A percentile compares a stretch with the other conserved stretches of the same genome.
Evolutionary conservation across 2,329 filamentous ascomycete genomes (phyloP).

Genomic region (Orbilia javanica): DNA sequence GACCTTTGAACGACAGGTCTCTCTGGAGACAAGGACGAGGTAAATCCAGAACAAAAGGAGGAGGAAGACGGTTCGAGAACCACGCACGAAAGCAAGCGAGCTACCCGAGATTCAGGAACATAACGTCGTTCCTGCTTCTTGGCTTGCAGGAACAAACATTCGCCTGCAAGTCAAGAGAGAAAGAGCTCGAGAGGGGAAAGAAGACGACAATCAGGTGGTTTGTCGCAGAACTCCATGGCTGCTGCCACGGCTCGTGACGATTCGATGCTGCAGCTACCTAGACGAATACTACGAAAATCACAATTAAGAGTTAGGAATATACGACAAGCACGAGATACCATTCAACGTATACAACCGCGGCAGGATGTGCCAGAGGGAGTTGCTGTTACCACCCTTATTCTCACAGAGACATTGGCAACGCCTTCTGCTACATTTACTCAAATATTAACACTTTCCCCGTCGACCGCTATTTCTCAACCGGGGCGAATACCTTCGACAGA

Average conservation of each 20-base stretch:
- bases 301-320: slow-evolving; percentile 21
- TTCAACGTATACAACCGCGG: slow-evolving; percentile 31
- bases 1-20: slow-evolving; percentile 58
- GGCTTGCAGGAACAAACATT: slow-evolving; percentile 56
- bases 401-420: slow-evolving; percentile 46
- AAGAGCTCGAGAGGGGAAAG: slow-evolving; percentile 13
- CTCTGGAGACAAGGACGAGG: slow-evolving; percentile 44
- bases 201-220: slow-evolving; percentile 26
- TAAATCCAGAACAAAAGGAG: slow-evolving; percentile 38
- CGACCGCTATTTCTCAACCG: slow-evolving; percentile 15
- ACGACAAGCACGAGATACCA: slow-evolving; percentile 27
- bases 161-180: slow-evolving; percentile 23
- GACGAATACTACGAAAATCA: slow-evolving; percentile 26
- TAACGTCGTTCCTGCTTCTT: slow-evolving; percentile 53
- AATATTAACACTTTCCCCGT: slow-evolving; percentile 42
- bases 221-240: slow-evolving; percentile 35
- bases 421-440: slow-evolving; percentile 49
- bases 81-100: slow-evolving; percentile 35
- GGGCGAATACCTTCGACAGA: slow-evolving; percentile 21
- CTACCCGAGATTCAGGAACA: slow-evolving; percentile 33
- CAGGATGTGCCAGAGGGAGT: slow-evolving; percentile 50
- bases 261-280: slow-evolving; percentile 46
- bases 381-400: slow-evolving; percentile 43
- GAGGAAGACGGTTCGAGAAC: slow-evolving; percentile 17
- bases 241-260: slow-evolving; percentile 45